These are phyloP conservation scores for Babesia ovis DNA, from an alignment of 169 alveolate species.

Conservation along the genomic window DNA sequence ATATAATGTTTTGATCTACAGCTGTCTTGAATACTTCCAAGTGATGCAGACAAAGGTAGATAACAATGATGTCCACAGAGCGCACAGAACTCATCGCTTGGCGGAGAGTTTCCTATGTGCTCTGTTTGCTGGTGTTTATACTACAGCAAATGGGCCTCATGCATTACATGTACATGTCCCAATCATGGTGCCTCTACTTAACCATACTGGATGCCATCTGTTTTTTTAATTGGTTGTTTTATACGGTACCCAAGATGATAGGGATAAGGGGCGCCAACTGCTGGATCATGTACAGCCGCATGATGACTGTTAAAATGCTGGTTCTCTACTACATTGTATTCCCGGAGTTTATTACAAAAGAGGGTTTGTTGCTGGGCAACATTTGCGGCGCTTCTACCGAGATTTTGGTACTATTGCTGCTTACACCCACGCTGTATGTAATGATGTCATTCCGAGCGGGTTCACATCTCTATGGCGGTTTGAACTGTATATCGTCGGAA, in stretches of 20 bases:
- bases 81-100: slow-evolving; percentile 68
- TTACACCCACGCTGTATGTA: slow-evolving; percentile 63
- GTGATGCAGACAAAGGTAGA: not conserved
- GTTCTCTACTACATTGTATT: slow-evolving; percentile 72
- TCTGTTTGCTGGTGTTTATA: slow-evolving; percentile 56
- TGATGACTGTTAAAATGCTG: slow-evolving; percentile 69
- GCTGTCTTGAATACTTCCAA: no score
- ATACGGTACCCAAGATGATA: slow-evolving; percentile 67
- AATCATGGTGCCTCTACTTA: slow-evolving; percentile 56
- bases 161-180: slow-evolving; percentile 67
- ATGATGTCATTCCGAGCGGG: slow-evolving; percentile 67
- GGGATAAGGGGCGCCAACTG: slow-evolving; percentile 77
- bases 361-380: slow-evolving; percentile 36
- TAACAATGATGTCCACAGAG: slow-evolving; percentile 17
- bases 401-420: slow-evolving; percentile 57
- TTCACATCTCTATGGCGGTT: slow-evolving; percentile 63
- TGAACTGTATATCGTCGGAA: slow-evolving; percentile 70
- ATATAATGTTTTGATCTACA: no score
- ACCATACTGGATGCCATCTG: slow-evolving; percentile 69
- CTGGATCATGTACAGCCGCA: slow-evolving; percentile 73
- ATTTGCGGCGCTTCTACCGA: slow-evolving; percentile 50
- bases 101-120: slow-evolving; percentile 71
- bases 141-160: slow-evolving; percentile 72
- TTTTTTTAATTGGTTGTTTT: slow-evolving; percentile 64
- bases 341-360: slow-evolving; percentile 44